Evolutionary conservation across 1,284 basidiomycete species (phyloP).

Genomic region (Fomitopsis pinicola): DNA sequence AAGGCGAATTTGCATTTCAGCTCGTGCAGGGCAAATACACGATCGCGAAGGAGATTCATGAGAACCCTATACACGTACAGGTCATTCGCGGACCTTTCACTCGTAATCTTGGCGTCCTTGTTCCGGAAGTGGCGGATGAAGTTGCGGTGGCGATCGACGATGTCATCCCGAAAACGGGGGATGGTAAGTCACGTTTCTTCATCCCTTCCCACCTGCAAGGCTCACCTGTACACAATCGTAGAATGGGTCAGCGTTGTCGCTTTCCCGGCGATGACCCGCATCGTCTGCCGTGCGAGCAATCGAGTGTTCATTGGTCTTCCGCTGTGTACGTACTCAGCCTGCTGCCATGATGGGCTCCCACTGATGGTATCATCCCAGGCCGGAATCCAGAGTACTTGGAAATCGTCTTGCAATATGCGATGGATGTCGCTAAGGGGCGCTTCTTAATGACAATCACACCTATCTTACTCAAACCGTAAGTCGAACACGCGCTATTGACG

Average conservation of each 20-base stretch:
- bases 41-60: conserved; percentile 3
- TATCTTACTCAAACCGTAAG: conserved; percentile 16
- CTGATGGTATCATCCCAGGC: conserved; percentile 10
- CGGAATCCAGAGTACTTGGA: conserved; percentile 18
- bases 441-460: conserved; percentile 11
- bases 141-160: conserved; percentile 10
- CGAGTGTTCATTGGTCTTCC: conserved; percentile 42
- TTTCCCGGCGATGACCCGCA: conserved; percentile 35
- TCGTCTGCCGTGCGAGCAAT: conserved; percentile 41
- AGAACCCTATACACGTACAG: conserved; percentile 8
- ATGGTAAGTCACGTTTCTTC: background rate
- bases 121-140: conserved; percentile 17
- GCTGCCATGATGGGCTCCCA: background rate
- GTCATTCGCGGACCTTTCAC: conserved; percentile 16
- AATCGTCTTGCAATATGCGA: conserved; percentile 15
- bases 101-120: conserved; percentile 9
- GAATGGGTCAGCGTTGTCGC: conserved; percentile 26
- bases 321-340: conserved; percentile 25
- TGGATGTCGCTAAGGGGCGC: conserved; percentile 16
- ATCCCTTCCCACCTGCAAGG: background rate
- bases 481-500: background rate
- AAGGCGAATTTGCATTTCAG: background rate
- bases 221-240: background rate
- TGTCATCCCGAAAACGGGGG: background rate
- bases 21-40: conserved; percentile 9